Conservation (phyloP, 1,284 basidiomycete species). For the Porodaedalea pini region DNA sequence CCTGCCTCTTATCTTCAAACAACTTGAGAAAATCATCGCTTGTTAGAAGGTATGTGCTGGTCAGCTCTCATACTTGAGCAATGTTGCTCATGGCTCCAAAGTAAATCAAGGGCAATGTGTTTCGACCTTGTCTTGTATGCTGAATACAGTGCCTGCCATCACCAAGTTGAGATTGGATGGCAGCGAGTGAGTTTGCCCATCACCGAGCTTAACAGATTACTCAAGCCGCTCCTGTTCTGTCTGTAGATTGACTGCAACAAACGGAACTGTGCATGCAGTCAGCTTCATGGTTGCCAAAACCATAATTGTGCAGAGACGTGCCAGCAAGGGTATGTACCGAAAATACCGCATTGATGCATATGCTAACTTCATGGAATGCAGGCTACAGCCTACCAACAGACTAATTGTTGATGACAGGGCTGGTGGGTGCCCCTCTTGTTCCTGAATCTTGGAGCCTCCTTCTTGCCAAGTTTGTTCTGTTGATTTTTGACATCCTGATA, state of each 20-base stretch:
- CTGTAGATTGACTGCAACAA: constrained; percentile 45
- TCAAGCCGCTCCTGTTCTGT: background rate
- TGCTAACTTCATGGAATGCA: constrained; percentile 5
- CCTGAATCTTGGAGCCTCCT: background rate
- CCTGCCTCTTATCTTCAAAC: too few species aligned
- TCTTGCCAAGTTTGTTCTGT: background rate
- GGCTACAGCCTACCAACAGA: constrained; percentile 8
- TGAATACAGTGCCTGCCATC: constrained; percentile 34
- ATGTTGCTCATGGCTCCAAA: background rate
- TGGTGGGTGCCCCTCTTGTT: constrained; percentile 2
- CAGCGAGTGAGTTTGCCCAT: constrained; percentile 34
- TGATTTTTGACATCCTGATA: background rate
- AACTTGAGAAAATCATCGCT: background rate
- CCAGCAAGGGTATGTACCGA: constrained; percentile 33
- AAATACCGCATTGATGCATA: background rate
- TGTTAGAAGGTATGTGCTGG: background rate
- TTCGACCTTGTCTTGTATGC: constrained; percentile 36
- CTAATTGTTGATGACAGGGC: constrained; percentile 13
- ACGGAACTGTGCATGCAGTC: constrained; percentile 37
- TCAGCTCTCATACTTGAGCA: background rate
- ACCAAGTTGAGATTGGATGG: constrained; percentile 32
- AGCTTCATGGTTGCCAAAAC: constrained; percentile 29
- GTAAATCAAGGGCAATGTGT: constrained; percentile 36
- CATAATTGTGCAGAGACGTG: constrained; percentile 41
- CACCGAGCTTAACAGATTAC: background rate